These are phyloP conservation scores for Pythium scleroteichum DNA, from an alignment of 352 stramenopile genomes.

Conservation along the genomic window DNA sequence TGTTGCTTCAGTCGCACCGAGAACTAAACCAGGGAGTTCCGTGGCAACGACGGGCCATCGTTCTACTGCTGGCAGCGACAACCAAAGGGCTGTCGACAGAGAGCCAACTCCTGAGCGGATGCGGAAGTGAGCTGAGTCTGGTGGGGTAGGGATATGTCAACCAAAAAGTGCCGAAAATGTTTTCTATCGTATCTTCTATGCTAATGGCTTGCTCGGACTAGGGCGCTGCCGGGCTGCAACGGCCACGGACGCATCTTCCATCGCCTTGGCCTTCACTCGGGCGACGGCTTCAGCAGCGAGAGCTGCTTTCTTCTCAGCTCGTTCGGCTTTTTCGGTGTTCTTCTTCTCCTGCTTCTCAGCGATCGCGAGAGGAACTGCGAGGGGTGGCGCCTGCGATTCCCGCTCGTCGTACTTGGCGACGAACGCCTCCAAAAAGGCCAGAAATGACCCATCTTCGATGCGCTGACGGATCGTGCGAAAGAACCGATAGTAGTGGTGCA, in stretches of 20 bases:
- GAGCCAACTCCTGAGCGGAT: constrained; percentile 20
- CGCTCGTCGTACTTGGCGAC: constrained; percentile 46
- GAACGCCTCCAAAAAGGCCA: constrained; percentile 46
- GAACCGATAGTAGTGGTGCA: constrained; percentile 78
- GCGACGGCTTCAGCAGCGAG: constrained; percentile 18
- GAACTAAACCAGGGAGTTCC: constrained; percentile 1
- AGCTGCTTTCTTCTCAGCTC: constrained; percentile 26
- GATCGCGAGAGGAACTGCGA: constrained; percentile 54
- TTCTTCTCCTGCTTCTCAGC: constrained; percentile 56
- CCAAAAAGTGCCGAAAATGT: neutral
- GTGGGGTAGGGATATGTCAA: neutral
- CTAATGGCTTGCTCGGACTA: constrained; percentile 4
- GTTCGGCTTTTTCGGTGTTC: constrained; percentile 43
- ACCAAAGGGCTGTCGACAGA: constrained; percentile 19
- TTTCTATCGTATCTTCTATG: neutral
- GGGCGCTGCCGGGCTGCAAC: neutral
- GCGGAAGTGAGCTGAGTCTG: constrained; percentile 12
- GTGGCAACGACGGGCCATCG: neutral
- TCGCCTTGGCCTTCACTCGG: constrained; percentile 24
- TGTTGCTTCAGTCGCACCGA: neutral
- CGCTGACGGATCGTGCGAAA: constrained; percentile 58
- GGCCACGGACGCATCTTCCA: constrained; percentile 3
- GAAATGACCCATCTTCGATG: constrained; percentile 47
- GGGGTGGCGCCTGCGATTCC: constrained; percentile 39
- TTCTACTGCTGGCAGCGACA: constrained; percentile 1